phyloP scores from a whole-genome alignment of 2,329 filamentous ascomycete genomes.

The Tolypocladium album region DNA sequence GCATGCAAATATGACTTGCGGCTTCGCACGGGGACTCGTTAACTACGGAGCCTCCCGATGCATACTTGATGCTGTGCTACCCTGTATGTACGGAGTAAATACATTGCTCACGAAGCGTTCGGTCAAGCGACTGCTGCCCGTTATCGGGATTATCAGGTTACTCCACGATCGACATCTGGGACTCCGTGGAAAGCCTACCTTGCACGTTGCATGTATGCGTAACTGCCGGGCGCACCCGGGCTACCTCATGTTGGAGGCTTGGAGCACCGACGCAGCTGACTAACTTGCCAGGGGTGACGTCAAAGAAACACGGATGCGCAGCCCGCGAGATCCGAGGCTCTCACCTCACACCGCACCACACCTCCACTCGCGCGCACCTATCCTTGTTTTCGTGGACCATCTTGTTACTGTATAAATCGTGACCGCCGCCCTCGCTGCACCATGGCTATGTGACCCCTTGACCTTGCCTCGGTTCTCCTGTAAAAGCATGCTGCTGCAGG shows the following conservation, averaged over 20 bases:
- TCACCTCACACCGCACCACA: not conserved
- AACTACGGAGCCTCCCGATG: not conserved
- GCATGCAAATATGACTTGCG: not conserved
- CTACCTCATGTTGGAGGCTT: too few species aligned
- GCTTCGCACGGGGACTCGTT: not conserved
- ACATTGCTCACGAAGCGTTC: not conserved
- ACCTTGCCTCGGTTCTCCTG: not conserved
- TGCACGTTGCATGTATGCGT: too few species aligned
- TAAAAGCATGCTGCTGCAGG: not conserved
- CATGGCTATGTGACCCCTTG: not conserved
- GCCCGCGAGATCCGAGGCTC: not conserved
- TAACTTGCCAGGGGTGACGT: not conserved
- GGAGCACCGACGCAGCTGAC: not conserved
- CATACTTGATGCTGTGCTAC: not conserved
- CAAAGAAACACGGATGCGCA: not conserved
- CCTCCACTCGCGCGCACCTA: not conserved
- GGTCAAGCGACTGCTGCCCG: too few species aligned
- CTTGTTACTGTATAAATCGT: not conserved
- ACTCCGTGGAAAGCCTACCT: too few species aligned
- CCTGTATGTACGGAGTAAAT: not conserved
- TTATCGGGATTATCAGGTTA: too few species aligned
- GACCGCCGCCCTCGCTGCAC: not conserved
- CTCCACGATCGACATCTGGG: too few species aligned
- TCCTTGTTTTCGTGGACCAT: not conserved
- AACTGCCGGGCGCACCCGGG: too few species aligned